phyloP scores from a whole-genome alignment of 169 alveolate species.

The Nephromyces sp. region DNA sequence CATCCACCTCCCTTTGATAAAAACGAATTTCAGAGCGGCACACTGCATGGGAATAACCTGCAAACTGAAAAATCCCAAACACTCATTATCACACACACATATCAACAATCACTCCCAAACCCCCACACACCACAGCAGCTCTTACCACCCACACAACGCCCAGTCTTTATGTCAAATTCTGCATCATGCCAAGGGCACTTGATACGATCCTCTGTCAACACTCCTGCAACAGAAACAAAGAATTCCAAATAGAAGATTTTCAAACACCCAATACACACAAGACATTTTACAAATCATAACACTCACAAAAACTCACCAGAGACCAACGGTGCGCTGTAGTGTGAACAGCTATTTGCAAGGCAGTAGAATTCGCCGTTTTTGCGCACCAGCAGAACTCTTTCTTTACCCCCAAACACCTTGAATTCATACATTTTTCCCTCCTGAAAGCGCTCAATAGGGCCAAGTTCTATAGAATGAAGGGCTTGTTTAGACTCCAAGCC shows the following conservation, averaged over 20 bases:
- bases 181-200: conserved; percentile 37
- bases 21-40: no score
- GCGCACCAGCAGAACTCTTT: conserved; percentile 17
- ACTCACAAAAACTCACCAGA: conserved; percentile 21
- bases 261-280: no score
- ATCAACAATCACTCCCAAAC: no score
- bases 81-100: no score
- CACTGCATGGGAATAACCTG: no score
- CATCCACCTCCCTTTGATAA: no score
- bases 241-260: no score
- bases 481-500: no score
- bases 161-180: conserved; percentile 34
- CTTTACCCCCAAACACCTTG: conserved; percentile 4
- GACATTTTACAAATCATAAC: no score
- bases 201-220: conserved; percentile 9
- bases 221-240: no score
- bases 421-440: neutral
- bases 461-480: no score
- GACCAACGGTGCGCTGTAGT: conserved; percentile 33
- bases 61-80: no score
- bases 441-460: neutral
- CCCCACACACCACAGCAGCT: neutral
- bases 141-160: conserved; percentile 32
- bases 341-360: conserved; percentile 30
- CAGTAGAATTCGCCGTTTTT: conserved; percentile 24